Base-by-base conservation (phyloP, 441 rosid genomes). In the Populus tomentosa region DNA sequence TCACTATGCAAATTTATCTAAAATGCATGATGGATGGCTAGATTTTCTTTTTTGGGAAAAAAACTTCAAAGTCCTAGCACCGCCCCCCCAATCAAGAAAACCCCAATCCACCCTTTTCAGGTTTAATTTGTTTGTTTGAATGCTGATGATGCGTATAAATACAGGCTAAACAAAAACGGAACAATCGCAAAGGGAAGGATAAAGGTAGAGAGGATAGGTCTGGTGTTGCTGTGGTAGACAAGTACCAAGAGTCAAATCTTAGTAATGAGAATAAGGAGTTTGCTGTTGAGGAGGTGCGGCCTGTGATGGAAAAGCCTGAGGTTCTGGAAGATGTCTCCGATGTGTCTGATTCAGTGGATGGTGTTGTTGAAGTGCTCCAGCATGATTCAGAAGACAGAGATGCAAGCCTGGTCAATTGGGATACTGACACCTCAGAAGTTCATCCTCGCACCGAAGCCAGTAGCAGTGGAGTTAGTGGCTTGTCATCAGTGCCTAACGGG, bases 101-200 rank as follows among this genome's bases (percentile, higher is more conserved):
- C 13, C 64, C 28, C 14, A 20, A 20, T 3, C 23, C n/a, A 6
- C 9, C 30, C 18, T 65, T 65, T 16, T 23, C 26, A 67, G n/a
- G 10, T 28, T 50, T 13, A n/a, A 40, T 9, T 79, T 50, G 10
- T 9, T 79, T 50, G 10, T 46, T 69, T 76, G 71, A n/a, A 46
- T 30, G 14, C 65, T 76, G 74, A 28, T 78, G 28, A 40, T 72
- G 56, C 64, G 77, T 75, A 2, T 82, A 23, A 72, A 74, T 67
- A 59, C 82, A 96, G 98, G 90, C 92, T 28, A 96, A 94, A 89
- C 96, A 94, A 82, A 96, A 90, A 76, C 87, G 94, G 80, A 91
- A 91, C 77, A 96, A 87, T 82, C 90, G 95, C 70, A 94, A 86
- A 85, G 92, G 82, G 53, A 95, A 92, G 87, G 94, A 90, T 66